Percentiles rank a stretch among this genome's conserved stretches.
These are phyloP conservation scores for Fraxinus greggii DNA, from an alignment of 305 asterid genomes.

Conservation along the genomic window DNA sequence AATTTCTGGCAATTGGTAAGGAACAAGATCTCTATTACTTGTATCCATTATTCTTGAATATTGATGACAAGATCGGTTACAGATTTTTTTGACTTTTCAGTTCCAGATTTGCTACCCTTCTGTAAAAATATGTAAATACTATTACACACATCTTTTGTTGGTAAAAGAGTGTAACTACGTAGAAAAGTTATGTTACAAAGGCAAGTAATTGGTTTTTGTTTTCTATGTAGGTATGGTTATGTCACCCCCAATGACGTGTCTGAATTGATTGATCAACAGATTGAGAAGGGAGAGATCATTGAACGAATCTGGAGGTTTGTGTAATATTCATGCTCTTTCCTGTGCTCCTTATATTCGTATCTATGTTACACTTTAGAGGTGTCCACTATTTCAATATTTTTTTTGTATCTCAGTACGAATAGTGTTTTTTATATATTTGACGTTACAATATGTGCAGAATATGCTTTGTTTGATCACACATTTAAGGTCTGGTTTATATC, in stretches of 20 bases:
- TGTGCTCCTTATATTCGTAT: neutral
- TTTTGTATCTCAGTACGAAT: neutral
- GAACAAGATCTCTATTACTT: conserved; percentile 13
- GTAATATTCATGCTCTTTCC: conserved; percentile 6
- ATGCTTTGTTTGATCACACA: neutral
- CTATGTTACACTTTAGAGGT: neutral
- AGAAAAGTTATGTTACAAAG: conserved; percentile 5
- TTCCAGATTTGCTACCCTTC: neutral
- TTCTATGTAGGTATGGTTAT: conserved; percentile 81
- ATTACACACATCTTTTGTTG: neutral
- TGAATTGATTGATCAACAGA: conserved; percentile 76
- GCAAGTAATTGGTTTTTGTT: conserved; percentile 14
- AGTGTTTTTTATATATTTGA: neutral
- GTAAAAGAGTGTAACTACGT: neutral
- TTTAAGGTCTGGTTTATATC: neutral
- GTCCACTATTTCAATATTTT: neutral
- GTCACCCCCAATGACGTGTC: conserved; percentile 83
- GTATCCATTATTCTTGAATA: conserved; percentile 5
- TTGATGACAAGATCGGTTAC: neutral
- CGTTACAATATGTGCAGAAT: neutral
- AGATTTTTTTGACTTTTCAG: neutral
- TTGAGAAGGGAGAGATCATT: conserved; percentile 70
- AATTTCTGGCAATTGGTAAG: conserved; percentile 83
- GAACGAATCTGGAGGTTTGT: conserved; percentile 86
- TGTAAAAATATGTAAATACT: neutral